Base-by-base conservation (phyloP, 1,284 basidiomycete species). In the Ceratobasidium sp. region DNA sequence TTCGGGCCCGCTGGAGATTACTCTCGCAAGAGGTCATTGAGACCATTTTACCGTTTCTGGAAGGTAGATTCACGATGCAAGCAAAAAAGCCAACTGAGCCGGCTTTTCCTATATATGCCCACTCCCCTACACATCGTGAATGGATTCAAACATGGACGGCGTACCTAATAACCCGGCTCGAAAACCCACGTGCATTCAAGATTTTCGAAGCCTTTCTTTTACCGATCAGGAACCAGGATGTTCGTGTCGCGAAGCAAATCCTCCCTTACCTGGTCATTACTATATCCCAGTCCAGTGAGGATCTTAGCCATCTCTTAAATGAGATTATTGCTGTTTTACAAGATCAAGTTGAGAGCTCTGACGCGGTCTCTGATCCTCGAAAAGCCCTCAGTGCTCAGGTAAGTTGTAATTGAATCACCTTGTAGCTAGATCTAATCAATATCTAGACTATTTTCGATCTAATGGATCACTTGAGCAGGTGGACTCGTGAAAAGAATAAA, bases 121-220 rank as follows among this genome's bases (percentile, higher is more conserved):
- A 87, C 3, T 89, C 92, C 75, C 85, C 89, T 4, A 96, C 95
- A 0, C 99, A 98, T 85, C 92, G 97, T 66, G 97, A 99, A 84
- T 99, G 98, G 98, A 89, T 99, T 28, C 96, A 98, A 81, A 85
- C 90, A 0, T 99, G 97, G 97, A 92, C 95, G 0, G 89, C 90
- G 13, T 90, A 95, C 83, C 90, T 99, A n/a, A 95, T 99, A 77
- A 88, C 90, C 12, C 87, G 89, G 83, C 89, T 88, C 1, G 89
- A 89, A 1, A 91, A 90, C n/a, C 82, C 84, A 2, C 87, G 86
- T 44, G 94, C 94, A 3, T 85, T 87, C 78, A 86, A 86, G 28
- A 92, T 99, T 64, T 99, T 99, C 83, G 87, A 89, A 10, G 91
- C 94, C 5, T 95, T 98, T 83, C 90, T 92, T 28, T 91, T 92